Conservation (phyloP, 768 basidiomycete genomes). For the Boletus pseudo-olivaceus region DNA sequence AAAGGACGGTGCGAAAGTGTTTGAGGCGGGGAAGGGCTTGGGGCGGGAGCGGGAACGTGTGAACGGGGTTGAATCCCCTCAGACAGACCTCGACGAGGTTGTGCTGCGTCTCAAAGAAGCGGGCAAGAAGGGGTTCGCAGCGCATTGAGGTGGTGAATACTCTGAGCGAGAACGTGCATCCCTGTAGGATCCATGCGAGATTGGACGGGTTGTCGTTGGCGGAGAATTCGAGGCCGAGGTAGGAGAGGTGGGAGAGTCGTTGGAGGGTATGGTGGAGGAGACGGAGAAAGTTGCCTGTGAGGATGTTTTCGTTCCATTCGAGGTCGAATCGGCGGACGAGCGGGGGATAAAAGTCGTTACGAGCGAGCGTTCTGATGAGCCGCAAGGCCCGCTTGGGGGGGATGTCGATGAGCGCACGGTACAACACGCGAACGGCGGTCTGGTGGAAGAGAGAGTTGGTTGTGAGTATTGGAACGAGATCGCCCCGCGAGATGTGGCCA, state of each 20-base stretch:
- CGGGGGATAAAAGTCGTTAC: constrained; percentile 33
- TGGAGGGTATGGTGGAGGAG: constrained; percentile 46
- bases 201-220: constrained; percentile 28
- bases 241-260: constrained; percentile 36
- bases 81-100: constrained; percentile 51
- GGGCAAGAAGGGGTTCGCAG: constrained; percentile 45
- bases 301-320: constrained; percentile 34
- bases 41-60: constrained; percentile 32
- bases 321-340: constrained; percentile 48
- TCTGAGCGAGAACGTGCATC: constrained; percentile 42
- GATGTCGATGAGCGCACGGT: constrained; percentile 36
- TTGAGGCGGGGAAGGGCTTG: constrained; percentile 45
- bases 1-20: constrained; percentile 53
- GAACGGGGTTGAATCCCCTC: constrained; percentile 45
- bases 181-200: constrained; percentile 48
- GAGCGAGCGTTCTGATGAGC: constrained; percentile 41
- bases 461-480: constrained; percentile 26
- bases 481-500: constrained; percentile 20
- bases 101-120: constrained; percentile 50
- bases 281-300: constrained; percentile 47
- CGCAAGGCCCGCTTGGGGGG: constrained; percentile 28
- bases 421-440: constrained; percentile 33
- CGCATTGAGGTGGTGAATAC: constrained; percentile 54
- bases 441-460: constrained; percentile 27
- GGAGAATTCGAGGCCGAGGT: constrained; percentile 51